A percentile compares a stretch with the other conserved stretches of the same genome.
Evolutionary conservation across 2,329 filamentous ascomycete genomes (phyloP).

Genomic region (Cytospora piceicola): DNA sequence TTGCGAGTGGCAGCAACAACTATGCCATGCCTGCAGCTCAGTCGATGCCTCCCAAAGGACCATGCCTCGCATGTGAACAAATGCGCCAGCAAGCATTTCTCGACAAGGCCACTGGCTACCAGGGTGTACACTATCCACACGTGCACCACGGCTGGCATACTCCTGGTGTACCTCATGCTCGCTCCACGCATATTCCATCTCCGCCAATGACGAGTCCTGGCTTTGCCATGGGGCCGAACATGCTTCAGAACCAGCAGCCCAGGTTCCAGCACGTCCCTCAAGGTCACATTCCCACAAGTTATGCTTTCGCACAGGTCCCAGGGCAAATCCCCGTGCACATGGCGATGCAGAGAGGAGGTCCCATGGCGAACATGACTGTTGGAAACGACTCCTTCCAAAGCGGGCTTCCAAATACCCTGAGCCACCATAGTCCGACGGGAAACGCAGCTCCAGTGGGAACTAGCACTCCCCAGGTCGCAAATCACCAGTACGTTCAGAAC

Average conservation of each 20-base stretch:
- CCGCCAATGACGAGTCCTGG: constrained; percentile 4
- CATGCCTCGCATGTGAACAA: constrained; percentile 38
- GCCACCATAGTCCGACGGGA: not conserved
- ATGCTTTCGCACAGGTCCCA: constrained; percentile 18
- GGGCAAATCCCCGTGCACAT: constrained; percentile 13
- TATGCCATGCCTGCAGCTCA: constrained; percentile 6
- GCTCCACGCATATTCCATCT: constrained; percentile 11
- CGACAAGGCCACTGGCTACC: constrained; percentile 34
- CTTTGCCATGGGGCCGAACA: constrained; percentile 13
- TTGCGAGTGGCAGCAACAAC: not conserved
- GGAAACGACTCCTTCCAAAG: constrained; percentile 2
- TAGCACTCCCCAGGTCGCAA: not conserved
- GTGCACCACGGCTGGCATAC: constrained; percentile 27
- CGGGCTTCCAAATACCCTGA: not conserved
- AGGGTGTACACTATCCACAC: constrained; percentile 31
- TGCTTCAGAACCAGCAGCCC: constrained; percentile 10
- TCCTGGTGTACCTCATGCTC: constrained; percentile 14
- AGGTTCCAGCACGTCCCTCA: constrained; percentile 17
- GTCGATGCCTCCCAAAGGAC: constrained; percentile 33
- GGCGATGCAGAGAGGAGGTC: constrained; percentile 11
- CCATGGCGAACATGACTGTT: constrained; percentile 7
- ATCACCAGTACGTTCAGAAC: constrained; percentile 8
- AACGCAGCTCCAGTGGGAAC: not conserved
- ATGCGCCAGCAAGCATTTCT: constrained; percentile 38
- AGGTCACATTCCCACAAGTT: constrained; percentile 24